phyloP scores from a whole-genome alignment of 164 flowering plant species.

The Nymphaea colorata region DNA sequence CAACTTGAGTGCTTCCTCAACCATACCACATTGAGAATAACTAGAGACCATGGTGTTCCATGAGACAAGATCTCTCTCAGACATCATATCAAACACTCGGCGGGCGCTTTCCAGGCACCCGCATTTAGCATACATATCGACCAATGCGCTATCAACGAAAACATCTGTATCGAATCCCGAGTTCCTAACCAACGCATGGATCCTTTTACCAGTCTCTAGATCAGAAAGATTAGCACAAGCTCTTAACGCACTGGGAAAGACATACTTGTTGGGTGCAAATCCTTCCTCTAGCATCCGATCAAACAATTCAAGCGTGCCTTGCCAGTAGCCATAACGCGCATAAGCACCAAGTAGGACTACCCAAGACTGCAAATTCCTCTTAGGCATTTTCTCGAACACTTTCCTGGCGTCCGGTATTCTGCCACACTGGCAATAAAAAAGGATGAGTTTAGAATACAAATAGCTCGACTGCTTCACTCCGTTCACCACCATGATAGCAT shows the following conservation, averaged over 20 bases:
- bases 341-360: slow-evolving; percentile 41
- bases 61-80: slow-evolving; percentile 52
- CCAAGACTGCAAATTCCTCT: slow-evolving; percentile 40
- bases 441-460: slow-evolving; percentile 49
- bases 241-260: slow-evolving; percentile 58
- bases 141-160: slow-evolving; percentile 45
- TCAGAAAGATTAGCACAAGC: slow-evolving; percentile 55
- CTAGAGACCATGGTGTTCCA: slow-evolving; percentile 72
- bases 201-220: slow-evolving; percentile 26
- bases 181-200: slow-evolving; percentile 36
- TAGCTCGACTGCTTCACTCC: slow-evolving; percentile 31
- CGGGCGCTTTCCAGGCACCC: slow-evolving; percentile 37
- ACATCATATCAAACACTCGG: slow-evolving; percentile 42
- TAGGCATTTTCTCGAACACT: slow-evolving; percentile 60
- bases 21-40: slow-evolving; percentile 38
- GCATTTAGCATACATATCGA: slow-evolving; percentile 74
- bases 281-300: slow-evolving; percentile 42
- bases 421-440: slow-evolving; percentile 35
- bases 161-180: slow-evolving; percentile 28
- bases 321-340: slow-evolving; percentile 38
- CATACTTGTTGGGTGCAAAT: slow-evolving; percentile 25
- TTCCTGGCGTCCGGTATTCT: slow-evolving; percentile 27
- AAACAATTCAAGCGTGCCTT: slow-evolving; percentile 43
- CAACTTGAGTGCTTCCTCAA: slow-evolving; percentile 34
- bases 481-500: slow-evolving; percentile 40